Evolutionary conservation across 148 eudicot species (phyloP).

Genomic region (Rhododendron williamsianum): DNA sequence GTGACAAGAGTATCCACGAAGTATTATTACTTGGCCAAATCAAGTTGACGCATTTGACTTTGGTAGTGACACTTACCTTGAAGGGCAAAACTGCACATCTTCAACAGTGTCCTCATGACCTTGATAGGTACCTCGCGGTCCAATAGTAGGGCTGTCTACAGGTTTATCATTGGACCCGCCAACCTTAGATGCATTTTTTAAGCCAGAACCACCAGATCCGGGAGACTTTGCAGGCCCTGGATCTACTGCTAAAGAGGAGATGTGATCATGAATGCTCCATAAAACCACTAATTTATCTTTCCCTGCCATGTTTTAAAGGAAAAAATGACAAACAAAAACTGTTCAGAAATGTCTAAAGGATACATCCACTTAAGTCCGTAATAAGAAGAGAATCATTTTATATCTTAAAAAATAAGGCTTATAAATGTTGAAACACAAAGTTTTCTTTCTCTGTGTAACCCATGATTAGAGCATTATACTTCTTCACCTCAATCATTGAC

Average conservation of each 20-base stretch:
- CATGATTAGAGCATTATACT: background rate
- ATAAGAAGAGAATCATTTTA: background rate
- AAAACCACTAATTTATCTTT: constrained; percentile 86
- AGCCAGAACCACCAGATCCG: constrained; percentile 39
- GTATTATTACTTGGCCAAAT: background rate
- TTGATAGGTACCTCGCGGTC: constrained; percentile 69
- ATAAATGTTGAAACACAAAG: background rate
- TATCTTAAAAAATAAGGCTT: background rate
- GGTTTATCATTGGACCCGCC: constrained; percentile 37
- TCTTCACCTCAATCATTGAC: background rate
- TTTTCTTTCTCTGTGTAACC: no score
- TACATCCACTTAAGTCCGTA: background rate
- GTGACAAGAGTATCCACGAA: background rate
- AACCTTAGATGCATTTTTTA: constrained; percentile 35
- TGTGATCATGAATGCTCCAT: constrained; percentile 93
- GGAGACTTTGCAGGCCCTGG: constrained; percentile 52
- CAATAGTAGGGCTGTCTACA: constrained; percentile 46
- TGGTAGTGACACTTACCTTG: constrained; percentile 46
- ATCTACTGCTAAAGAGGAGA: constrained; percentile 67
- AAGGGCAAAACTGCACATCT: constrained; percentile 94
- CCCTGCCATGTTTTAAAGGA: constrained; percentile 36
- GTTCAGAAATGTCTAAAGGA: background rate
- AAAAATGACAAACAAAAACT: background rate
- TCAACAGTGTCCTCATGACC: constrained; percentile 95
- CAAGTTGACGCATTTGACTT: background rate